Base-by-base conservation (phyloP, 2,329 filamentous ascomycete species). In the Pestalotiopsis sp. region DNA sequence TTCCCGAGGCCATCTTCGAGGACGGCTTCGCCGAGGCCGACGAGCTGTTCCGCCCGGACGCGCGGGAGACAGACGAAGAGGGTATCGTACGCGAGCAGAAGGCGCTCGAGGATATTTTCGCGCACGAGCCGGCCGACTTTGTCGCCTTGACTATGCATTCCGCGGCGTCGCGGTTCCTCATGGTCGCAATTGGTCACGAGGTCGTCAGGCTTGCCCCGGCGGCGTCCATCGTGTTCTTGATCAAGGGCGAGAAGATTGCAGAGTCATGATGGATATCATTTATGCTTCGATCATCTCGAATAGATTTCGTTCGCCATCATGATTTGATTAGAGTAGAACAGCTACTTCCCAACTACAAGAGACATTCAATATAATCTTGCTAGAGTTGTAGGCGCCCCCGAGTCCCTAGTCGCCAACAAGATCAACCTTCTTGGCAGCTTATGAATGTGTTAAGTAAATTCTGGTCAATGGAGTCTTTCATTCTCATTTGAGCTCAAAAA, bases 151-250 rank as follows among this genome's bases (percentile, higher is more conserved):
- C 83, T 3, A 83, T 80, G 41, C 84, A 86, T 71, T 80, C 79
- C 14, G 82, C 83, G 13, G 82, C 82, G 66, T 81, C 82, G 67
- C 74, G 70, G 45, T 78, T 76, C 49, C 74, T 84, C 38, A 74
- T 85, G 66, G 74, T 79, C 68, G 86, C 87, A 0, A 74, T 89
- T n/a, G 82, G 81, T 9, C 87, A 89, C 69, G 79, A 82, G 41
- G 70, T 73, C 5, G 88, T 88, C 73, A 74, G 75, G 5, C 76
- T 89, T 12, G 77, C 76, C 25, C 89, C 87, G 3, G 87, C 86
- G 11, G 80, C 82, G 3, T 80, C 86, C 1, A 85, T 89, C 17
- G 86, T 87, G 0, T 84, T 88, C 1, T 77, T 89, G 0, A 83
- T 89, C n/a, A 86, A 85, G 74, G 84, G 81, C n/a, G 27, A 57